These are phyloP conservation scores for Eustoma russellianum DNA, from an alignment of 257 asterid species.

Conservation along the genomic window DNA sequence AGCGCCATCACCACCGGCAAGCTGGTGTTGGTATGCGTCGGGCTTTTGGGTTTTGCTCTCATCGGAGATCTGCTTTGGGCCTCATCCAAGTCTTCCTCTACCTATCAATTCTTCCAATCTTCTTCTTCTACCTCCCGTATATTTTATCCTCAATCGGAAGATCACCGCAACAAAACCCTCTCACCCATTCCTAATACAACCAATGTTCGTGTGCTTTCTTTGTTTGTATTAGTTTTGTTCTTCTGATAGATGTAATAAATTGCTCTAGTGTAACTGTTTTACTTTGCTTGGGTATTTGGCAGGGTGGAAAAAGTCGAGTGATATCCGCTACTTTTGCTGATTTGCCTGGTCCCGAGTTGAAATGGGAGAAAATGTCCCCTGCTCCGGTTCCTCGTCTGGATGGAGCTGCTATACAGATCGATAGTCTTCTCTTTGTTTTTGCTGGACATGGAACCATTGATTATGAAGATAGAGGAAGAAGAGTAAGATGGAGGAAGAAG, in stretches of 20 bases:
- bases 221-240: not conserved
- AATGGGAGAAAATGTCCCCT: constrained; percentile 83
- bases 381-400: constrained; percentile 99
- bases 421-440: constrained; percentile 73
- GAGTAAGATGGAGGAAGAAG: too few species aligned
- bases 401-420: constrained; percentile 85
- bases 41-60: constrained; percentile 48
- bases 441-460: constrained; percentile 98
- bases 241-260: not conserved
- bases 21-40: constrained; percentile 43
- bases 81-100: constrained; percentile 28
- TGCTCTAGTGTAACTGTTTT: constrained; percentile 1
- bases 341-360: constrained; percentile 66
- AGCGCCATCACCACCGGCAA: constrained; percentile 14
- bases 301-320: constrained; percentile 25
- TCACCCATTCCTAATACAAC: not conserved
- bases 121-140: constrained; percentile 4
- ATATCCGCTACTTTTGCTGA: constrained; percentile 86
- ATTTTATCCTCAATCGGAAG: constrained; percentile 19
- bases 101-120: constrained; percentile 20
- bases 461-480: too few species aligned
- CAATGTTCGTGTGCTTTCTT: not conserved
- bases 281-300: not conserved
- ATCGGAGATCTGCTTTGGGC: constrained; percentile 82
- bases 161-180: not conserved